These are phyloP conservation scores for Crotalaria pallida DNA, from an alignment of 306 rosid species.

Conservation along the genomic window DNA sequence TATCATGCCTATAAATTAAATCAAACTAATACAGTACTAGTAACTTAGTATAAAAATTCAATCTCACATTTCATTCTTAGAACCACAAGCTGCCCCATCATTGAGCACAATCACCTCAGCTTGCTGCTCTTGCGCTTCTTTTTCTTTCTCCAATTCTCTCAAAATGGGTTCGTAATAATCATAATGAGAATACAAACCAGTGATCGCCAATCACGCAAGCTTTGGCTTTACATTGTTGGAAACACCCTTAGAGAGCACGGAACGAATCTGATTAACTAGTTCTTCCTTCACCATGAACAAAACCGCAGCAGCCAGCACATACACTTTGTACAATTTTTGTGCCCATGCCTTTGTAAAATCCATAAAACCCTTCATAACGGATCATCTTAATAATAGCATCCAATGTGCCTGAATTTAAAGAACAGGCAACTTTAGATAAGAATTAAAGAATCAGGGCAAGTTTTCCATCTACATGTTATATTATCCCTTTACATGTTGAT, in stretches of 20 bases:
- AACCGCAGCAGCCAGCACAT: constrained; percentile 97
- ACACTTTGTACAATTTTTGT: constrained; percentile 85
- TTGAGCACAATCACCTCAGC: too few relatives aligned
- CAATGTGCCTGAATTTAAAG: constrained; percentile 60
- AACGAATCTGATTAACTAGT: constrained; percentile 57
- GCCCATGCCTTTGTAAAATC: constrained; percentile 94
- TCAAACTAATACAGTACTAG: too few relatives aligned
- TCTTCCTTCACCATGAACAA: constrained; percentile 95
- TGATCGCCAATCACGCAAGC: constrained; percentile 30
- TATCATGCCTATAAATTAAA: too few relatives aligned
- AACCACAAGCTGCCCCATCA: too few relatives aligned
- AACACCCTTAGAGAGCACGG: constrained; percentile 48
- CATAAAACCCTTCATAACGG: constrained; percentile 69
- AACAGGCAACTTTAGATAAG: not conserved
- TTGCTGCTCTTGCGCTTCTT: too few relatives aligned
- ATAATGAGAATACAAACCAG: too few relatives aligned
- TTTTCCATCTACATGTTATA: not conserved
- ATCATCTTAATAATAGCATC: constrained; percentile 89
- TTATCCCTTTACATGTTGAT: too few relatives aligned
- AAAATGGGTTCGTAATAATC: too few relatives aligned
- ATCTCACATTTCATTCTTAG: too few relatives aligned
- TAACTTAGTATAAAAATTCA: too few relatives aligned
- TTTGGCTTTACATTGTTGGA: constrained; percentile 39
- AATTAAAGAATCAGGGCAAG: not conserved
- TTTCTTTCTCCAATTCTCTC: too few relatives aligned